phyloP scores from a whole-genome alignment of 495 filamentous ascomycete genomes.

The Recurvomyces mirabilis region DNA sequence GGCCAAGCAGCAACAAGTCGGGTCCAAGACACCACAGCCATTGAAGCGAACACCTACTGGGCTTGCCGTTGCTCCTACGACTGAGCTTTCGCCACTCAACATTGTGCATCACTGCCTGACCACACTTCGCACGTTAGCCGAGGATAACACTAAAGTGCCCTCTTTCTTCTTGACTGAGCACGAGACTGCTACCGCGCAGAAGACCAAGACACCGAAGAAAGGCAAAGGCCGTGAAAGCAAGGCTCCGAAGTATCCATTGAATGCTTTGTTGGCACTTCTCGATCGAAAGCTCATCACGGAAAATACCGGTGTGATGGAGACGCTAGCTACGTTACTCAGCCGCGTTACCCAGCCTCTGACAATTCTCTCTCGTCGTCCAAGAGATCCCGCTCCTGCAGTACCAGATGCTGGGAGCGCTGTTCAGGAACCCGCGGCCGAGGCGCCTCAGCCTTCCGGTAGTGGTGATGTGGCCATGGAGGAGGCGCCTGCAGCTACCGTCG shows the following conservation, averaged over 20 bases:
- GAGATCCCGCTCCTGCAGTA: constrained; percentile 51
- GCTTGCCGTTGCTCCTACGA: constrained; percentile 37
- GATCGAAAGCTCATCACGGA: constrained; percentile 91
- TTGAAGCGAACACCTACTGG: constrained; percentile 58
- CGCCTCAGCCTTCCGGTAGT: too few relatives aligned
- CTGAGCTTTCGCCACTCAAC: constrained; percentile 81
- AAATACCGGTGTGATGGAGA: constrained; percentile 89
- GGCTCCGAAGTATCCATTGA: constrained; percentile 80
- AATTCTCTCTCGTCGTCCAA: constrained; percentile 55
- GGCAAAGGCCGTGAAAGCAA: constrained; percentile 61
- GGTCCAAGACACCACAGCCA: constrained; percentile 67
- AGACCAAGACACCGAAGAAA: constrained; percentile 72
- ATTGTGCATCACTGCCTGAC: constrained; percentile 91
- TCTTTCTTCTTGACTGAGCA: constrained; percentile 95
- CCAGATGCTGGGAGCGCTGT: constrained; percentile 29
- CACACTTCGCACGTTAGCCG: constrained; percentile 66
- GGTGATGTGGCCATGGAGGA: constrained; percentile 20
- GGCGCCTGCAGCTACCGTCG: constrained; percentile 4
- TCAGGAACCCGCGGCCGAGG: constrained; percentile 15
- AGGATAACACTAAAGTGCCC: constrained; percentile 68
- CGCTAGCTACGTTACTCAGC: constrained; percentile 72
- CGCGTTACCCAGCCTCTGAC: constrained; percentile 81
- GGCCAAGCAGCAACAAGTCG: constrained; percentile 67
- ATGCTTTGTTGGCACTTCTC: constrained; percentile 74
- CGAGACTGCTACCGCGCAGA: constrained; percentile 60